A percentile compares a stretch with the other conserved stretches of the same genome.
phyloP scores from a whole-genome alignment of 2,329 filamentous ascomycete species.

The Botrytis medusae region DNA sequence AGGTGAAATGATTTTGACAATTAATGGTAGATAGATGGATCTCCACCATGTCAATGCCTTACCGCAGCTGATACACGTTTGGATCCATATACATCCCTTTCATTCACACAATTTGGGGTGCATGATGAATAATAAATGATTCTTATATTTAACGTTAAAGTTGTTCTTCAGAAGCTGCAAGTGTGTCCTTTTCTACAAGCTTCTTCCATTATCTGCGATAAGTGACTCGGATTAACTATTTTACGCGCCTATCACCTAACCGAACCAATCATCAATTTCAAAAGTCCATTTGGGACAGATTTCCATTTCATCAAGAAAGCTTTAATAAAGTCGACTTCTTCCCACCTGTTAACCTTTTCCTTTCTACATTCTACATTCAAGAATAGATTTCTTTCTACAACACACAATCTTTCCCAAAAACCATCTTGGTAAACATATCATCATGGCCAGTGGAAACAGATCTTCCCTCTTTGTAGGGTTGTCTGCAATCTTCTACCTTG shows the following conservation, averaged over 20 bases:
- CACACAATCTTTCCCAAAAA: constrained; percentile 9
- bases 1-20: neutral
- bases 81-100: neutral
- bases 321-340: constrained; percentile 20
- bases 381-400: constrained; percentile 17
- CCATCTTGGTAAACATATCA: constrained; percentile 37
- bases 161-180: constrained; percentile 13
- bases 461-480: constrained; percentile 74
- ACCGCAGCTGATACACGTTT: neutral
- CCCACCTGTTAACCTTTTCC: neutral
- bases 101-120: neutral
- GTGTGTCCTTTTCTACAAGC: constrained; percentile 20
- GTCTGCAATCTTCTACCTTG: constrained; percentile 88
- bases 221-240: constrained; percentile 8
- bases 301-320: constrained; percentile 30
- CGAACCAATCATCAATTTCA: constrained; percentile 31
- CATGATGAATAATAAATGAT: constrained; percentile 4
- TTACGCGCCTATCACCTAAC: constrained; percentile 16
- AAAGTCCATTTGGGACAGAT: constrained; percentile 33
- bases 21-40: neutral
- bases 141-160: neutral
- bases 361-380: constrained; percentile 14
- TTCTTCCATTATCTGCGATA: constrained; percentile 10
- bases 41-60: neutral
- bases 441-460: constrained; percentile 61